Base-by-base conservation (phyloP, 2,329 filamentous ascomycete genomes). In the Fusarium sp. region DNA sequence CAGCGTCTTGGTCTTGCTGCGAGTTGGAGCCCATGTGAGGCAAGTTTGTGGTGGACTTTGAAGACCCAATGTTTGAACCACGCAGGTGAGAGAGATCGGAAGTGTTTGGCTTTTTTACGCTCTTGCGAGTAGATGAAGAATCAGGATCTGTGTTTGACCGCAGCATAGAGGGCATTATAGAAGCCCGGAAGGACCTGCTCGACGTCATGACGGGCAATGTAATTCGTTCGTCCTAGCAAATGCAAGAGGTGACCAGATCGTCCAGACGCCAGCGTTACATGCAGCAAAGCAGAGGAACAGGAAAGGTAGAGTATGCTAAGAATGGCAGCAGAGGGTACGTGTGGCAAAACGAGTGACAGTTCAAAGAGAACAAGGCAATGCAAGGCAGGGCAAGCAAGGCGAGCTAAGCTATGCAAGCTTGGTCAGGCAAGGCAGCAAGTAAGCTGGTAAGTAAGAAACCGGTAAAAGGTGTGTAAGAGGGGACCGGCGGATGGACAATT, bases 121-220 rank as follows among this genome's bases (percentile, higher is more conserved):
- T 55, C 60, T 77, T 79, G 56, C 70, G 75, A 57, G 66, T 54
- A 52, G 74, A 62, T 35, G 75, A 69, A 25, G 71, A 73, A 47
- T 79, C 76, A 64, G 77, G 71, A 56, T 79, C 75, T 60, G 77
- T 76, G 61, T 76, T 78, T 68, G 77, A 76, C 47, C 75, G 77
- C 49, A 80, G 66, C 75, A 83, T 79, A 71, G 81, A 78, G 72
- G 80, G 77, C 71, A 84, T 77, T 59, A 80, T 74, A 65, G 79
- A 78, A 58, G 80, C 79, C 77, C 81, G 79, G 75, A 81, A 79
- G 70, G 81, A 84, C 83, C 84, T 85, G 83, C 81, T 82, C 76
- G 83, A 84, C 79, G 83, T 81, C 83, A 85, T 85, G 74, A 75
- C 81, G 80, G 80, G 80, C 71, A 44, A 61, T 50, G 47, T 27